Conservation (phyloP, 2,329 filamentous ascomycete genomes). For the Aspergillus calidoustus region DNA sequence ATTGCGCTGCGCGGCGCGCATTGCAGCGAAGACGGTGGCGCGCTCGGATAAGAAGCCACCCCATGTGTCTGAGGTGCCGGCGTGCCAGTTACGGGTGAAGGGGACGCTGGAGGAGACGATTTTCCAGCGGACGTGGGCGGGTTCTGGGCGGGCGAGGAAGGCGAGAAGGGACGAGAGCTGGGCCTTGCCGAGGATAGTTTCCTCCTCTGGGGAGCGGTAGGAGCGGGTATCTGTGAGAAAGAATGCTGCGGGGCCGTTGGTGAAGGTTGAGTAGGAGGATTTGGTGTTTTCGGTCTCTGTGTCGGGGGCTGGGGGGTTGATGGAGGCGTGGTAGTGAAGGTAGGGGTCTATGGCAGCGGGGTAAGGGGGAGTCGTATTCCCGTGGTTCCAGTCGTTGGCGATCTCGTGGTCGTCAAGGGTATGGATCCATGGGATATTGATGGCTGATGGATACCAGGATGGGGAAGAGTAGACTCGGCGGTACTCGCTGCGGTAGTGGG, state of each 20-base stretch:
- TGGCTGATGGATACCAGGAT: slow-evolving; percentile 74
- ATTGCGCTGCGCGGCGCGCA: slow-evolving; percentile 80
- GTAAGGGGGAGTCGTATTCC: slow-evolving; percentile 80
- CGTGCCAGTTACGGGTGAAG: slow-evolving; percentile 96
- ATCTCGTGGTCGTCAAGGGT: slow-evolving; percentile 98
- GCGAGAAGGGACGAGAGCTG: slow-evolving; percentile 80
- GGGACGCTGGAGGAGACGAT: slow-evolving; percentile 88
- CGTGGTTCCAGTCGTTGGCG: slow-evolving; percentile 82
- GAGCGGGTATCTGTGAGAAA: slow-evolving; percentile 93
- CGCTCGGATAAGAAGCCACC: slow-evolving; percentile 87
- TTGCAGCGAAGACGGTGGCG: slow-evolving; percentile 77
- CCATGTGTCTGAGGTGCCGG: slow-evolving; percentile 91
- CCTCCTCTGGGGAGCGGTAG: slow-evolving; percentile 66
- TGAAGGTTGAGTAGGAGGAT: slow-evolving; percentile 76
- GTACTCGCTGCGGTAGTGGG: slow-evolving; percentile 89
- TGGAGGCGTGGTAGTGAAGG: slow-evolving; percentile 79
- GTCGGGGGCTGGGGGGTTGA: slow-evolving; percentile 64
- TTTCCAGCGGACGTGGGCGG: slow-evolving; percentile 86
- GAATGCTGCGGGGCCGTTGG: slow-evolving; percentile 87
- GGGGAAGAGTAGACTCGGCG: slow-evolving; percentile 94
- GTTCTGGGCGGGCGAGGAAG: slow-evolving; percentile 75
- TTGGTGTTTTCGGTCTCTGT: slow-evolving; percentile 64
- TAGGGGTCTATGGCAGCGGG: slow-evolving; percentile 80
- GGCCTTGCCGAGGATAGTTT: slow-evolving; percentile 78
- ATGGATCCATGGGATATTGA: slow-evolving; percentile 87